A percentile compares a stretch with the other conserved stretches of the same genome.
phyloP scores from a whole-genome alignment of 345 rosid genomes.

The Populus simonii region DNA sequence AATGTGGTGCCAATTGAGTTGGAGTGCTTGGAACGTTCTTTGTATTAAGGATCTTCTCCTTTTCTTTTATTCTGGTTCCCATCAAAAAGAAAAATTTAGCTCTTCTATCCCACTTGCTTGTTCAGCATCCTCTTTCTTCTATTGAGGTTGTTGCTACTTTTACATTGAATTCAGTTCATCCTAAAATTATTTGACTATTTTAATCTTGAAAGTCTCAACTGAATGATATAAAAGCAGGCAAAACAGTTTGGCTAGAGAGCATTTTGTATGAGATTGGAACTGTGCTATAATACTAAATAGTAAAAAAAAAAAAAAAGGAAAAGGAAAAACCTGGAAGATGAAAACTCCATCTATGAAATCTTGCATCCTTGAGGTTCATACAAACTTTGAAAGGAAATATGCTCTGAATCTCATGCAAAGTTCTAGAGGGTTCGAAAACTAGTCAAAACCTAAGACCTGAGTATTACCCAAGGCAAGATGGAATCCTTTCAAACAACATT shows the following conservation, averaged over 20 bases:
- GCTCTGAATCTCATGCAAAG: too few relatives aligned
- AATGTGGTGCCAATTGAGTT: not conserved
- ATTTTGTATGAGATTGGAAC: too few relatives aligned
- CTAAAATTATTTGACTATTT: not conserved
- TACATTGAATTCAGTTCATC: not conserved
- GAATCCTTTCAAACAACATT: too few relatives aligned
- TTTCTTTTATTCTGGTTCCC: not conserved
- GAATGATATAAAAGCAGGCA: not conserved
- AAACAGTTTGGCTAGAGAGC: not conserved
- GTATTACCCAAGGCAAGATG: too few relatives aligned
- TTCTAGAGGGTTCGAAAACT: too few relatives aligned
- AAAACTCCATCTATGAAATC: not conserved
- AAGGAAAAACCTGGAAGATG: not conserved
- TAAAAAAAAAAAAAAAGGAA: too few relatives aligned
- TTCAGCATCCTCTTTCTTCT: not conserved
- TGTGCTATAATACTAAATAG: not conserved
- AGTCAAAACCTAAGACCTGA: too few relatives aligned
- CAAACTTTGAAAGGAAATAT: not conserved
- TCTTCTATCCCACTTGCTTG: not conserved
- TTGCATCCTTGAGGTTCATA: not conserved
- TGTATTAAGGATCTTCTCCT: not conserved
- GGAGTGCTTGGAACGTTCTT: not conserved
- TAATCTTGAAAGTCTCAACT: not conserved
- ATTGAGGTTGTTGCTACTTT: not conserved
- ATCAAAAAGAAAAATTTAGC: not conserved